These are phyloP conservation scores for Aspergillus jensenii DNA, from an alignment of 2,329 filamentous ascomycete species.

Conservation along the genomic window DNA sequence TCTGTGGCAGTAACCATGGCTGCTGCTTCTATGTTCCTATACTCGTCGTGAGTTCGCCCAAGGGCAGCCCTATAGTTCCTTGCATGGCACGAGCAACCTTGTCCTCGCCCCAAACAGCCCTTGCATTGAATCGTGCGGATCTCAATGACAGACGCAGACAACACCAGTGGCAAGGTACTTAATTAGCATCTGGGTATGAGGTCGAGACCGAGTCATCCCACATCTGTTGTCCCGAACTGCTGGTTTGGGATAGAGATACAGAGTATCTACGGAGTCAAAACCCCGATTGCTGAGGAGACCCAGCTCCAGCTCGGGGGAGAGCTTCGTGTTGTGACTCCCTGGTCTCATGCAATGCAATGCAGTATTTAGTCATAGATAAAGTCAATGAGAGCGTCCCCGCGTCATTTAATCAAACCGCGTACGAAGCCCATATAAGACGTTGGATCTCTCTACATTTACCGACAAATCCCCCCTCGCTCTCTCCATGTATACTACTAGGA, in stretches of 20 bases:
- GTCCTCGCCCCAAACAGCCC: neutral
- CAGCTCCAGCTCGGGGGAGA: neutral
- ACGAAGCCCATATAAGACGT: conserved; percentile 3
- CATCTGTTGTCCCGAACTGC: neutral
- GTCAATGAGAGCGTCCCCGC: neutral
- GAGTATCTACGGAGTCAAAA: neutral
- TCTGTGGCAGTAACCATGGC: neutral
- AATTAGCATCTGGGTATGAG: neutral
- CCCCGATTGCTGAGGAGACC: neutral
- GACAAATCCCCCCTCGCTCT: neutral
- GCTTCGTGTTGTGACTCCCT: neutral
- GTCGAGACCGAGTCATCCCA: neutral
- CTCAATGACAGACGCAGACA: neutral
- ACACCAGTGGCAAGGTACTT: neutral
- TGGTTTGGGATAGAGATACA: neutral
- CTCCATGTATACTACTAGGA: neutral
- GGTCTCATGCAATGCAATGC: neutral
- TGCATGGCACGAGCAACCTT: neutral
- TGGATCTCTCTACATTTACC: neutral
- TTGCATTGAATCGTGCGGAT: neutral
- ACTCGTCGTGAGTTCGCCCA: neutral
- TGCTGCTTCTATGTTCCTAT: neutral
- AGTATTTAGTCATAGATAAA: neutral
- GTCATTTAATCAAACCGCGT: neutral
- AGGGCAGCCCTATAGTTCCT: neutral